These are phyloP conservation scores for Protostelium mycophagum DNA, from an alignment of 78 protist species.

Conservation along the genomic window DNA sequence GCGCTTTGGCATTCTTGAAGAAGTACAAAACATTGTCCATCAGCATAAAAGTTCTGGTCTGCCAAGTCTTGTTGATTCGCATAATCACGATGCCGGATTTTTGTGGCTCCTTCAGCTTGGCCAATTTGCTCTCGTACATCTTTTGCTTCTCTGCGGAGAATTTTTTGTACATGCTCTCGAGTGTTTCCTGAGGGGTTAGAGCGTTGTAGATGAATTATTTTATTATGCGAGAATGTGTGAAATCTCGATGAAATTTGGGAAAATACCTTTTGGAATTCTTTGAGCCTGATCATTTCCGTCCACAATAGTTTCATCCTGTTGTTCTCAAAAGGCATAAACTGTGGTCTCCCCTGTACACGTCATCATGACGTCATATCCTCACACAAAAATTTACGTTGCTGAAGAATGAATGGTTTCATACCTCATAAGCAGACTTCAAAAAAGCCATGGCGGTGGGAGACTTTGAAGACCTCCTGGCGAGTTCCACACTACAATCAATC, in stretches of 20 bases:
- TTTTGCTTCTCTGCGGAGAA: not conserved
- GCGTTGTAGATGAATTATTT: too few relatives aligned
- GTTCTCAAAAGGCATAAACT: not conserved
- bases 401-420: too few relatives aligned
- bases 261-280: not conserved
- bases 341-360: too few relatives aligned
- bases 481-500: not conserved
- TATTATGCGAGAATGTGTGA: not conserved
- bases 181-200: not conserved
- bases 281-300: not conserved
- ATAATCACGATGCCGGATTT: not conserved
- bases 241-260: not conserved
- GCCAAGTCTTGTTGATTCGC: not conserved
- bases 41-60: not conserved
- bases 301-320: not conserved
- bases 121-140: not conserved
- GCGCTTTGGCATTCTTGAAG: not conserved
- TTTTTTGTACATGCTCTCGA: not conserved
- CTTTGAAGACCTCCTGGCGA: not conserved
- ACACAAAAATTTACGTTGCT: too few relatives aligned
- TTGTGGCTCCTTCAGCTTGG: not conserved
- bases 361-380: too few relatives aligned
- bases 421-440: not conserved
- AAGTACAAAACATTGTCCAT: not conserved
- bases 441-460: not conserved